Percentiles rank a stretch among this genome's conserved stretches.
phyloP scores from a whole-genome alignment of 805 yeast species.

The Kregervanrija delftensis region DNA sequence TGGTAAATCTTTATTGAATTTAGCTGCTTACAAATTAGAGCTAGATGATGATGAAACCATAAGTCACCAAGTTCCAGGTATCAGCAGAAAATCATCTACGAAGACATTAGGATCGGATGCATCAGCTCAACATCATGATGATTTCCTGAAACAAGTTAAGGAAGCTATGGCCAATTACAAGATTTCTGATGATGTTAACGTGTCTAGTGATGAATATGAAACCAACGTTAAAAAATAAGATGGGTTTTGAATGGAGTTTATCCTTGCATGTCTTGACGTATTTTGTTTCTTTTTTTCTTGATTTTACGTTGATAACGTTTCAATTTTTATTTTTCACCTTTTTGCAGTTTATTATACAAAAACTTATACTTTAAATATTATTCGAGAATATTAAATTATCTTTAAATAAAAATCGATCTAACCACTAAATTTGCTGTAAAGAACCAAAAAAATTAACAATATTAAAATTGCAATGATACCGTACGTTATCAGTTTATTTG shows the following conservation, averaged over 20 bases:
- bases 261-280: background rate
- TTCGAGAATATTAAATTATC: background rate
- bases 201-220: slow-evolving; percentile 53
- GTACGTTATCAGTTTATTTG: slow-evolving; percentile 83
- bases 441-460: slow-evolving; percentile 70
- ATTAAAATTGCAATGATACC: slow-evolving; percentile 87
- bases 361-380: background rate
- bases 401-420: no score
- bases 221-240: slow-evolving; percentile 26
- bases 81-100: slow-evolving; percentile 23
- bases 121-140: slow-evolving; percentile 16
- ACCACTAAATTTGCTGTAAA: slow-evolving; percentile 69
- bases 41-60: slow-evolving; percentile 53
- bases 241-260: background rate
- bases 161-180: slow-evolving; percentile 33
- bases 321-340: background rate
- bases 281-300: background rate
- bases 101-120: slow-evolving; percentile 21
- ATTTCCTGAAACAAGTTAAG: slow-evolving; percentile 35
- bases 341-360: background rate
- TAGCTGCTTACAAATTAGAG: slow-evolving; percentile 62
- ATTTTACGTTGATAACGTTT: background rate
- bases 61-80: slow-evolving; percentile 27
- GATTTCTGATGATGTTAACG: slow-evolving; percentile 30
- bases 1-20: slow-evolving; percentile 63